A percentile compares a stretch with the other conserved stretches of the same genome.
These are phyloP conservation scores for Salisapilia sapeloensis DNA, from an alignment of 352 stramenopile species.

Conservation along the genomic window DNA sequence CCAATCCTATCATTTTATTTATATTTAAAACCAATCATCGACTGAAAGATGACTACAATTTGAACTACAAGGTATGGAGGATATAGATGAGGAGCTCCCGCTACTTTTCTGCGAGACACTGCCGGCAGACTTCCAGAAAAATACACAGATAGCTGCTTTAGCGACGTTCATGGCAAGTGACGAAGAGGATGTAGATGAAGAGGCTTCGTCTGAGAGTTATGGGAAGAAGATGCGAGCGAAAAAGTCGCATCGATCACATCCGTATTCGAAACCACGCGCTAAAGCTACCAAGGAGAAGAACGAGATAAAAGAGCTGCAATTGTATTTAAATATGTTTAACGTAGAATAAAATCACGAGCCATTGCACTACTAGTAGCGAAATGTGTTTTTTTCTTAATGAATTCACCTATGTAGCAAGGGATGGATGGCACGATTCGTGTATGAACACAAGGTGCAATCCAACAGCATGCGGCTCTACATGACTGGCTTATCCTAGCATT, in stretches of 20 bases:
- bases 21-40: too few relatives aligned
- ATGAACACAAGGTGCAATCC: too few relatives aligned
- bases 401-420: too few relatives aligned
- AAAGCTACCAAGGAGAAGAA: neutral
- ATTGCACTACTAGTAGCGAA: too few relatives aligned
- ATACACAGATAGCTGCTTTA: conserved; percentile 50
- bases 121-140: conserved; percentile 42
- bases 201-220: conserved; percentile 1
- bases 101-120: conserved; percentile 63
- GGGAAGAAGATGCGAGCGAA: neutral
- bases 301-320: conserved; percentile 29
- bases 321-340: conserved; percentile 37
- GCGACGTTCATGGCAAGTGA: conserved; percentile 56
- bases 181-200: conserved; percentile 6
- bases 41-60: too few relatives aligned
- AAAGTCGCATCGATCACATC: conserved; percentile 2
- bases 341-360: conserved; percentile 5
- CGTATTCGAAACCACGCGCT: conserved; percentile 9
- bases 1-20: too few relatives aligned
- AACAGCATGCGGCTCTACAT: too few relatives aligned
- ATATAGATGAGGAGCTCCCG: conserved; percentile 51
- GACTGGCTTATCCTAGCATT: too few relatives aligned
- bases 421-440: too few relatives aligned
- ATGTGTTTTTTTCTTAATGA: too few relatives aligned
- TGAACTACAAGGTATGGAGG: too few relatives aligned